Conservation (phyloP, 1,139 yeast species). For the Geotrichum fermentans region DNA sequence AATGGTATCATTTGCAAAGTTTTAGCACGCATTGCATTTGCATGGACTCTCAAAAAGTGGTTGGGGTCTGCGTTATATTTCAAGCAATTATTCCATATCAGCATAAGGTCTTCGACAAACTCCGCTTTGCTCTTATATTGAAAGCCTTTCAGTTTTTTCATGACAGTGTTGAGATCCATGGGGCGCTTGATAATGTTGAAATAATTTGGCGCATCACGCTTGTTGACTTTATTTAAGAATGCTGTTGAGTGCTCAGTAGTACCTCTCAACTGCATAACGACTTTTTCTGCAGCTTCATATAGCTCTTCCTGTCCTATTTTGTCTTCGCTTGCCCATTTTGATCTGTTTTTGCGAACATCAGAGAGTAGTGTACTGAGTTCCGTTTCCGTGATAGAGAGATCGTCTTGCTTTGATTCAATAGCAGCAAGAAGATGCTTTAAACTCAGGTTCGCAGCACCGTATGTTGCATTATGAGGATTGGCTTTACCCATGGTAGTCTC, state of each 20-base stretch:
- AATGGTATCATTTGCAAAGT: constrained; percentile 69
- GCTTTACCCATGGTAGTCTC: constrained; percentile 26
- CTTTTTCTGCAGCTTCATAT: constrained; percentile 95
- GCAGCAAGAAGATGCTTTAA: constrained; percentile 73
- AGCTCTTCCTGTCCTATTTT: constrained; percentile 94
- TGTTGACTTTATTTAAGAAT: constrained; percentile 87
- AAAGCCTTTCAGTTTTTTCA: constrained; percentile 77
- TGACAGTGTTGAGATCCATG: constrained; percentile 93
- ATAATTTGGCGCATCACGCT: constrained; percentile 96
- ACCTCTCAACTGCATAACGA: constrained; percentile 80
- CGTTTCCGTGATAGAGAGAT: constrained; percentile 68
- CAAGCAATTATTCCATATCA: constrained; percentile 93
- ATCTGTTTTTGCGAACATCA: constrained; percentile 90
- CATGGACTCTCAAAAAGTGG: constrained; percentile 86
- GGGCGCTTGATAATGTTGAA: constrained; percentile 85
- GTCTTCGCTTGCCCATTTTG: constrained; percentile 96
- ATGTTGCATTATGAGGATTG: constrained; percentile 40
- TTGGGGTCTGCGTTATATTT: constrained; percentile 93
- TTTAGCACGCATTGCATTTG: constrained; percentile 92
- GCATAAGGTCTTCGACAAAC: constrained; percentile 87
- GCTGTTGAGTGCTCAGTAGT: constrained; percentile 97
- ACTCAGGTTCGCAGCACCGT: constrained; percentile 81
- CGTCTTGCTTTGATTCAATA: constrained; percentile 74
- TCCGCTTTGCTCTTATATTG: constrained; percentile 80
- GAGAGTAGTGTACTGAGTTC: constrained; percentile 80